Base-by-base conservation (phyloP, 2,329 filamentous ascomycete species). In the Epichloe bromicola region DNA sequence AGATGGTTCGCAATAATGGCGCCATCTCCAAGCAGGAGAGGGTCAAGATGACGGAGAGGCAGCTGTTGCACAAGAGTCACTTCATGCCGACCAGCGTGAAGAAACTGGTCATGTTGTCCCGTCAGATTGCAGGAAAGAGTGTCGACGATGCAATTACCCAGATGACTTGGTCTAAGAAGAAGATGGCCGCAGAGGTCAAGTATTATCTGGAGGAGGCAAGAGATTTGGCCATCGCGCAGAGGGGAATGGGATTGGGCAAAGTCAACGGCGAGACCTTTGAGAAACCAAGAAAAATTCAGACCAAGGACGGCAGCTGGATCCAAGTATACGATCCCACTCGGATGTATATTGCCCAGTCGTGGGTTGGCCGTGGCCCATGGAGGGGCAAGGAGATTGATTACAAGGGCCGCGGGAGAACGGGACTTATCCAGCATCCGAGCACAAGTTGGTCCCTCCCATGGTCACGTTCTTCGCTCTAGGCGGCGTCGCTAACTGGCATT, bases 81-180 rank as follows among this genome's bases (percentile, higher is more conserved):
- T 78, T 79, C 58, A 78, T 96, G 64, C 83, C 89, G 60, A 96
- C 93, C 2, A 88, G 83, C 46, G 74, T 87, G 56, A 98, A 98
- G 80, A 98, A 98, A 73, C 76, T 98, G 51, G 83, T 85, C 49
- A 84, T 86, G 60, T 72, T 98, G 47, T 83, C 91, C 23, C 81
- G 85, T 51, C 93, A 97, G 71, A 93, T 98, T 62, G 78, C 82
- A 2, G 93, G 93, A 58, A 97, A 96, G 78, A 83, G 84, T n/a
- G 75, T 98, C 54, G 88, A 94, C 52, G 90, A 98, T 37, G 93
- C 93, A 14, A 87, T 97, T 58, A 71, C 86, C 50, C 93, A 98
- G 74, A 95, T 98, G 88, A 80, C 84, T 51, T 97, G 91, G 72
- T 91, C 85, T 67, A 88, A 88, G 74, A 98, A 98, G 79, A 91